phyloP scores from a whole-genome alignment of 306 rosid species.

The Argentina anserina region DNA sequence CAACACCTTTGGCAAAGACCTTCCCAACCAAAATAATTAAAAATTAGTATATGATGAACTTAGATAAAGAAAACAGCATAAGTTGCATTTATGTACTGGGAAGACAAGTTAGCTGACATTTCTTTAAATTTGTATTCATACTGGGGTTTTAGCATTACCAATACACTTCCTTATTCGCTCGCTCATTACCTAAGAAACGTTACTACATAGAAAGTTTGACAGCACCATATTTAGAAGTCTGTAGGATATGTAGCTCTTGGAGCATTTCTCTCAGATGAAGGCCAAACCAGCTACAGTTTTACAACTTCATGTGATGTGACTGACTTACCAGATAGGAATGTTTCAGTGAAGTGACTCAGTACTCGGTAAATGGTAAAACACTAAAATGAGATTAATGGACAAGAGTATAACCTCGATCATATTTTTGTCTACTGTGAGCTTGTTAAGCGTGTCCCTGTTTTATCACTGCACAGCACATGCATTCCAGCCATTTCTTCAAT shows the following conservation, averaged over 20 bases:
- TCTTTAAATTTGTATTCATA: background rate
- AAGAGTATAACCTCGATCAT: constrained; percentile 50
- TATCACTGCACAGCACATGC: constrained; percentile 75
- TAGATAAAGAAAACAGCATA: background rate
- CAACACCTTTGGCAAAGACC: constrained; percentile 59
- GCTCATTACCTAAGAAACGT: background rate
- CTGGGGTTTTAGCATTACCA: background rate
- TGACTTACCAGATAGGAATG: background rate
- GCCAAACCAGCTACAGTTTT: background rate
- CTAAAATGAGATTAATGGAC: constrained; percentile 4
- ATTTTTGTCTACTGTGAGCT: constrained; percentile 69
- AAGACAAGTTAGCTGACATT: background rate
- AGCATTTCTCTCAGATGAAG: background rate
- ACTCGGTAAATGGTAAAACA: background rate
- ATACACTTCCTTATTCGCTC: background rate
- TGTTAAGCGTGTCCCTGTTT: constrained; percentile 80
- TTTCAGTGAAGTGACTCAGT: background rate
- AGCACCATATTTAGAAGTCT: background rate
- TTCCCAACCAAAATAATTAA: constrained; percentile 3
- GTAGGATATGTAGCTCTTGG: background rate
- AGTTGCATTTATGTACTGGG: background rate
- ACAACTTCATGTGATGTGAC: background rate
- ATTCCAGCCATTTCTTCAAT: constrained; percentile 87
- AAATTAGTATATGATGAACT: background rate
- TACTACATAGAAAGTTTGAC: background rate